Conservation (phyloP, 441 rosid species). For the Raphanus hybrid region DNA sequence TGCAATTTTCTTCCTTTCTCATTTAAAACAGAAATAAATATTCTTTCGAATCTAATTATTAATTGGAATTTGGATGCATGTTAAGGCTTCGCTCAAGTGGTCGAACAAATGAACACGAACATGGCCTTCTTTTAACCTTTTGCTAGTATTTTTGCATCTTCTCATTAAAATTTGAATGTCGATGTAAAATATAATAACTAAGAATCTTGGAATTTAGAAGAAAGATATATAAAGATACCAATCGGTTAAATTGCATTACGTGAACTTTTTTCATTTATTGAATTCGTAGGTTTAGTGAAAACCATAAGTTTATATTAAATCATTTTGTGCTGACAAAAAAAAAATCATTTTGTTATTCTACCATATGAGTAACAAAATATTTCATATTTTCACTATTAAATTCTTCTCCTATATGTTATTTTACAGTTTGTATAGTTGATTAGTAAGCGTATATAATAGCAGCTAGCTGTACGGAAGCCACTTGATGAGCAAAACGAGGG, state of each 20-base stretch:
- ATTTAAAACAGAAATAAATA: neutral
- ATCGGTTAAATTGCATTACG: neutral
- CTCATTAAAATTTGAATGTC: neutral
- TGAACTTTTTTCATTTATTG: neutral
- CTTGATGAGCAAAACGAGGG: constrained; percentile 43
- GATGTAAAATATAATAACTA: neutral
- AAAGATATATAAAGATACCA: neutral
- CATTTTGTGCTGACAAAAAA: neutral
- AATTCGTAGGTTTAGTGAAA: neutral
- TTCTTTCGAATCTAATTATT: constrained; percentile 2
- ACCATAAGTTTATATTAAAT: neutral
- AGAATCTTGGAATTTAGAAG: constrained; percentile 3
- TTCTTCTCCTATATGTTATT: neutral
- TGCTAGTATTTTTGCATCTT: constrained; percentile 25
- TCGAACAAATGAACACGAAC: constrained; percentile 40
- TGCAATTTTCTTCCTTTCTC: constrained; percentile 28
- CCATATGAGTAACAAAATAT: neutral
- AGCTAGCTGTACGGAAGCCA: constrained; percentile 42
- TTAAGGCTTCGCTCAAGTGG: constrained; percentile 28
- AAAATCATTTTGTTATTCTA: neutral
- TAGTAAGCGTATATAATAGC: constrained; percentile 5
- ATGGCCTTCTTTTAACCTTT: constrained; percentile 33
- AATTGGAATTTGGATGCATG: constrained; percentile 16
- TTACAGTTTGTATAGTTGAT: neutral
- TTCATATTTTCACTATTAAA: neutral